A percentile compares a stretch with the other conserved stretches of the same genome.
Conservation (phyloP, 352 stramenopile genomes). For the Phytopythium vexans region DNA sequence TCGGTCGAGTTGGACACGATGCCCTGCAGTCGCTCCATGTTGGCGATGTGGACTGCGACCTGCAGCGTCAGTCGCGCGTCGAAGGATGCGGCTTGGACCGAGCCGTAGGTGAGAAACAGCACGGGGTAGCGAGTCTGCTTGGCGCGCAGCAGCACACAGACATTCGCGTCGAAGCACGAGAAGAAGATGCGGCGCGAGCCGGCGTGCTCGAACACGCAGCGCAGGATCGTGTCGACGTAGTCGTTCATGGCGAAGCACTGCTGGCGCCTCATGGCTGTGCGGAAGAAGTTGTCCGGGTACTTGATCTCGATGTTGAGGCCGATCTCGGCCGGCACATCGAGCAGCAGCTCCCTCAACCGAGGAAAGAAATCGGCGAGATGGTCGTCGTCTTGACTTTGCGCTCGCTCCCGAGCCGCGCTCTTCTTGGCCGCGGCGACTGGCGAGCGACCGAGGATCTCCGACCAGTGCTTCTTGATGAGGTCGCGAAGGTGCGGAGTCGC, state of each 20-base stretch:
- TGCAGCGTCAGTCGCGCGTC: conserved; percentile 65
- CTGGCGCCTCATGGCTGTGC: conserved; percentile 33
- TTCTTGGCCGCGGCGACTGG: conserved; percentile 8
- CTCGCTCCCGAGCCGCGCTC: not conserved
- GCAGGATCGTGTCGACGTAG: conserved; percentile 70
- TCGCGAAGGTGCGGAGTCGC: conserved; percentile 28
- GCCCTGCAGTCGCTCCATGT: conserved; percentile 64
- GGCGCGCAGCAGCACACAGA: conserved; percentile 60
- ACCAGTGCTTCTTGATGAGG: conserved; percentile 69
- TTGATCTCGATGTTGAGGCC: conserved; percentile 84
- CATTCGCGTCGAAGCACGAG: conserved; percentile 72
- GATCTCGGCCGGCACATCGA: conserved; percentile 67
- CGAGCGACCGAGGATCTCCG: conserved; percentile 32
- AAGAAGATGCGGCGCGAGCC: conserved; percentile 70
- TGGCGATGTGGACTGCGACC: conserved; percentile 51
- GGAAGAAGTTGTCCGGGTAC: conserved; percentile 60
- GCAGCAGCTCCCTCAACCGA: conserved; percentile 58
- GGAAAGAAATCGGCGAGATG: conserved; percentile 75
- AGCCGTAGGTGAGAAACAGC: conserved; percentile 70
- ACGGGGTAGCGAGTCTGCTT: conserved; percentile 79
- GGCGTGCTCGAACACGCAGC: conserved; percentile 67
- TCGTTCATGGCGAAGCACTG: conserved; percentile 67
- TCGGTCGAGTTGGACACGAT: conserved; percentile 75
- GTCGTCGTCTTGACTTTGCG: conserved; percentile 23
- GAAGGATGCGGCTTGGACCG: conserved; percentile 33